phyloP scores from a whole-genome alignment of 495 filamentous ascomycete species.

The Xylaria grammica region DNA sequence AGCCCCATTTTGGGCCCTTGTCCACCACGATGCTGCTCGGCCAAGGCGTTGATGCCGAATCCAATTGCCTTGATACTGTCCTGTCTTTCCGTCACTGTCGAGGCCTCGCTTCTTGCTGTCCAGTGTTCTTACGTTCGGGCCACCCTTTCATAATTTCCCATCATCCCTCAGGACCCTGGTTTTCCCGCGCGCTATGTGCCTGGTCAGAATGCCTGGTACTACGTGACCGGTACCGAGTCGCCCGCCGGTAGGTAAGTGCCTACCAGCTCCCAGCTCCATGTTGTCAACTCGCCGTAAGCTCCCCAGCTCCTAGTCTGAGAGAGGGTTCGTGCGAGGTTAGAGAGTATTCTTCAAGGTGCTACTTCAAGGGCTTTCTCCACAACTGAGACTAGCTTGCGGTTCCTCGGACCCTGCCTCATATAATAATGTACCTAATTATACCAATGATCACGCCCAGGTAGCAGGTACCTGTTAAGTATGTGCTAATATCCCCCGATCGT shows the following conservation, averaged over 20 bases:
- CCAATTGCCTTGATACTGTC: conserved; percentile 15
- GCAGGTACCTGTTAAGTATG: conserved; percentile 19
- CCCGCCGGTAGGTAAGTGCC: conserved; percentile 13
- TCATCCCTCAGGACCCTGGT: conserved; percentile 15
- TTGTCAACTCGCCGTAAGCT: conserved; percentile 16
- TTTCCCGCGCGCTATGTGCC: conserved; percentile 12
- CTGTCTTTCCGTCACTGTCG: neutral
- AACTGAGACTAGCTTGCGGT: conserved; percentile 19
- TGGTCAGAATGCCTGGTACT: conserved; percentile 20
- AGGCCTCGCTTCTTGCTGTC: conserved; percentile 18
- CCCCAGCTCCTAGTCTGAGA: conserved; percentile 10
- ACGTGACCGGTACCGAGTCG: conserved; percentile 21
- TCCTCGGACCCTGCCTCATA: conserved; percentile 20
- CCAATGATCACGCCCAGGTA: conserved; percentile 11
- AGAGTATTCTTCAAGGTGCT: conserved; percentile 17
- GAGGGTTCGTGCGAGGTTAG: conserved; percentile 12
- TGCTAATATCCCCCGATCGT: conserved; percentile 22
- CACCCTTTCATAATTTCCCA: conserved; percentile 26
- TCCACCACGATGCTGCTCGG: neutral
- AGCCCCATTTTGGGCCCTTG: conserved; percentile 21
- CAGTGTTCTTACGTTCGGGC: conserved; percentile 21
- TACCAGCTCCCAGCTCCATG: conserved; percentile 16
- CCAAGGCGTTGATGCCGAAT: conserved; percentile 22
- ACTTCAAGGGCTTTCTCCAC: conserved; percentile 24
- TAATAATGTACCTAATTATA: conserved; percentile 16